Evolutionary conservation across 768 basidiomycete genomes (phyloP), one percentile per base, ranked within the genome.

Genomic region (Panaeolus cyanescens): DNA sequence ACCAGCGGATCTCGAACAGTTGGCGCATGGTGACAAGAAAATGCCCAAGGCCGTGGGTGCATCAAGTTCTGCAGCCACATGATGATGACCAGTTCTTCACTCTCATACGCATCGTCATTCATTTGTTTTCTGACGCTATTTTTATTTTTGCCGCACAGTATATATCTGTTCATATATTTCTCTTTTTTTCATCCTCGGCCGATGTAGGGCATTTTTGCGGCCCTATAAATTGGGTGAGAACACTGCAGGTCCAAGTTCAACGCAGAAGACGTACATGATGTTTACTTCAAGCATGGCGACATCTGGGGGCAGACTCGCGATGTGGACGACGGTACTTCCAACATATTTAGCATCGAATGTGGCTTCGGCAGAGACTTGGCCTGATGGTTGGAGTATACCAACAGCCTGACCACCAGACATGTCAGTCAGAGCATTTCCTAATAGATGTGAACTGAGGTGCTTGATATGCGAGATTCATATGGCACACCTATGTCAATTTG

Each of bases 11-110:
- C 74, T 93, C 50, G 92, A 94, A 66, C 89, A 93, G 68, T 72
- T 93, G 36, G 84, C 90, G 0, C 83, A 83, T 15, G 90, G 92
- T 17, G 92, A 93, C 62, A 94, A 91, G 77, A 97, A 96, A 77
- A 93, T 96, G 93, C 95, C 95, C n/a, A 96, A 95, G 68, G 80
- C 79, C n/a, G 75, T 77, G 40, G 81, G 79, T 15, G 75, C 79
- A n/a, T 78, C 81, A 34, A 74, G 72, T 50, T 66, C 68, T 56
- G 62, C 69, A n/a, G 61, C 72, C 28, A 68, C 73, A 45, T 68
- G 45, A 42, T 64, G 60, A 32, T 53, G 25, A 50, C 3, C 13
- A 42, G n/a, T 37, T 32, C 25, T 34, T 31, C 7, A n/a, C 45
- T 4, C 30, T 28, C 33, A 28, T 13, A 50, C 45, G 30, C 22